Conservation (phyloP, 208 protist genomes). For the Wallacemonas sp. region DNA sequence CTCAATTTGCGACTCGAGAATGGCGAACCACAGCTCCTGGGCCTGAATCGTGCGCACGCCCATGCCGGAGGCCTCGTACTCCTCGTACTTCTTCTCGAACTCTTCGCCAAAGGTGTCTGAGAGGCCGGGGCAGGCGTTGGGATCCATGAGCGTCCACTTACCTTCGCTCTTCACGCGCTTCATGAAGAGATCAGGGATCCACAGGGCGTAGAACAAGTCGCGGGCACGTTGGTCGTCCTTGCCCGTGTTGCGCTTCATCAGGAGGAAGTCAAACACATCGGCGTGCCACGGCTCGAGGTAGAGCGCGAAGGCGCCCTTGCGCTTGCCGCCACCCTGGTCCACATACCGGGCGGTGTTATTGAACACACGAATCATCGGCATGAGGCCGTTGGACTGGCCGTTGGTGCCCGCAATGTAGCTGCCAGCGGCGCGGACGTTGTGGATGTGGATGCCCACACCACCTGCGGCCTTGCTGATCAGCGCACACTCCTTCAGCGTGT, state of each 20-base stretch:
- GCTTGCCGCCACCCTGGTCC: slow-evolving; percentile 97
- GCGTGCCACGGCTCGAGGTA: slow-evolving; percentile 99
- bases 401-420: slow-evolving; percentile 99
- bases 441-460: slow-evolving; percentile 97
- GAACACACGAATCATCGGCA: slow-evolving; percentile 99
- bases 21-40: slow-evolving; percentile 98
- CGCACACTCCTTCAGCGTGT: slow-evolving; percentile 98
- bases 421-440: slow-evolving; percentile 96
- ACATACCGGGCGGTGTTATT: slow-evolving; percentile 99
- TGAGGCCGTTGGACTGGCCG: slow-evolving; percentile 96
- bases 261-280: slow-evolving; percentile 98
- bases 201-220: slow-evolving; percentile 99
- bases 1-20: slow-evolving; percentile 98
- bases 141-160: slow-evolving; percentile 98
- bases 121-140: slow-evolving; percentile 95
- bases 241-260: slow-evolving; percentile 97
- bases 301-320: slow-evolving; percentile 98
- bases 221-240: slow-evolving; percentile 97
- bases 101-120: slow-evolving; percentile 95
- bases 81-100: slow-evolving; percentile 94
- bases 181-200: slow-evolving; percentile 99
- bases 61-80: slow-evolving; percentile 93
- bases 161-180: slow-evolving; percentile 94
- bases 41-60: slow-evolving; percentile 91
- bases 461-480: slow-evolving; percentile 98